These are phyloP conservation scores for Lasiodiplodia theobromae DNA, from an alignment of 2,329 filamentous ascomycete genomes.

Conservation along the genomic window DNA sequence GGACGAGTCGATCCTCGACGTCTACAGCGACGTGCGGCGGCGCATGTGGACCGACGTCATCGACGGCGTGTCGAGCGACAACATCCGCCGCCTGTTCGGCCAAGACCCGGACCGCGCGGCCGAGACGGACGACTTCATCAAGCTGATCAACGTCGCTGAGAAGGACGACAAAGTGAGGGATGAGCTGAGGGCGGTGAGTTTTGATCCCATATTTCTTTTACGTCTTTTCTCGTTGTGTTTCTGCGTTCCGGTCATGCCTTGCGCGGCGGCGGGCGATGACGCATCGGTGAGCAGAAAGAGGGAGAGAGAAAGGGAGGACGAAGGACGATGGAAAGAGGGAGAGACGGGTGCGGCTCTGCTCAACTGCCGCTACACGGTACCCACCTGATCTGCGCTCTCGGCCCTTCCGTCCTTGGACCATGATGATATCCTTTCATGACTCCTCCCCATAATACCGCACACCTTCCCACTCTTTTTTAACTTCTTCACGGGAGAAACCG, in stretches of 20 bases:
- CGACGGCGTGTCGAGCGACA: conserved; percentile 49
- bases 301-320: background rate
- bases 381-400: background rate
- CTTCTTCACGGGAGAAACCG: background rate
- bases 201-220: background rate
- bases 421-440: background rate
- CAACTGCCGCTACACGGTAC: background rate
- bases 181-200: conserved; percentile 31
- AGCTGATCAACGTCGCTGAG: conserved; percentile 41
- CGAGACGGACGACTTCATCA: conserved; percentile 44
- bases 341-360: background rate
- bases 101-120: conserved; percentile 39
- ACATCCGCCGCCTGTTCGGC: conserved; percentile 45
- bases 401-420: background rate
- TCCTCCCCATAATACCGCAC: background rate
- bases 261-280: background rate
- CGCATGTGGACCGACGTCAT: conserved; percentile 46
- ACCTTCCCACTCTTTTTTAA: conserved; percentile 1
- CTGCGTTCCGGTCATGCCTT: background rate
- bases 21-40: conserved; percentile 44
- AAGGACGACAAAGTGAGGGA: conserved; percentile 42
- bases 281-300: background rate
- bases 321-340: background rate
- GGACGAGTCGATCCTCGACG: conserved; percentile 45
- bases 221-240: background rate